These are phyloP conservation scores for Parathielavia appendiculata DNA, from an alignment of 495 filamentous ascomycete genomes.

Conservation along the genomic window DNA sequence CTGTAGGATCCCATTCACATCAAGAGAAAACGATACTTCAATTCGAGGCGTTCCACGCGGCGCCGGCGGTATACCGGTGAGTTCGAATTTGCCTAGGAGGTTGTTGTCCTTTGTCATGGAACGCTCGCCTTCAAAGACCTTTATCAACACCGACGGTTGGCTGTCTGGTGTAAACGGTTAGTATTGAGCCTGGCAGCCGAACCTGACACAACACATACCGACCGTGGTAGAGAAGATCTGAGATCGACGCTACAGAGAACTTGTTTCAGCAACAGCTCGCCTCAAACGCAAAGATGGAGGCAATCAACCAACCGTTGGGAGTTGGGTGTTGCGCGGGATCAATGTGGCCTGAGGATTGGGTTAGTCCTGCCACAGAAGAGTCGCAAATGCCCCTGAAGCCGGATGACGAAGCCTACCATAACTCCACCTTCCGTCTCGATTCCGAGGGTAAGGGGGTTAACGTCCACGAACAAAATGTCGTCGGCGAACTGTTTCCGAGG, in stretches of 20 bases:
- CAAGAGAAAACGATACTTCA: slow-evolving; percentile 89
- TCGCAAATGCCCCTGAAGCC: neutral
- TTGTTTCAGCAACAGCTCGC: neutral
- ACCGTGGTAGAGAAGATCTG: slow-evolving; percentile 93
- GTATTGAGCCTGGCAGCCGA: neutral
- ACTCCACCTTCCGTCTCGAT: slow-evolving; percentile 95
- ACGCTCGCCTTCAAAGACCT: slow-evolving; percentile 91
- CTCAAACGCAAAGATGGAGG: neutral
- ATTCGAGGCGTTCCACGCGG: slow-evolving; percentile 91
- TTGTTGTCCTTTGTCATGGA: slow-evolving; percentile 91
- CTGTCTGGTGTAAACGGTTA: slow-evolving; percentile 53
- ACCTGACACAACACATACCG: neutral
- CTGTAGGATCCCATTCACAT: slow-evolving; percentile 91
- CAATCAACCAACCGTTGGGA: slow-evolving; percentile 55
- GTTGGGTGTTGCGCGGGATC: slow-evolving; percentile 82
- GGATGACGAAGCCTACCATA: slow-evolving; percentile 42
- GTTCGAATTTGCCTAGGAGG: slow-evolving; percentile 87
- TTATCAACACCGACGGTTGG: slow-evolving; percentile 86
- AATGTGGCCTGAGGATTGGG: slow-evolving; percentile 57
- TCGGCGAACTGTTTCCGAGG: slow-evolving; percentile 65
- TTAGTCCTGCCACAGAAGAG: neutral
- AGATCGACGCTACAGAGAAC: slow-evolving; percentile 55
- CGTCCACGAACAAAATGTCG: slow-evolving; percentile 77
- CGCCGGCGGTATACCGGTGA: slow-evolving; percentile 84
- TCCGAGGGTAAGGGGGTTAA: slow-evolving; percentile 91